Evolutionary conservation across 1,284 basidiomycete genomes (phyloP), one percentile per base, ranked within the genome.

Genomic region (Naganishia albida): DNA sequence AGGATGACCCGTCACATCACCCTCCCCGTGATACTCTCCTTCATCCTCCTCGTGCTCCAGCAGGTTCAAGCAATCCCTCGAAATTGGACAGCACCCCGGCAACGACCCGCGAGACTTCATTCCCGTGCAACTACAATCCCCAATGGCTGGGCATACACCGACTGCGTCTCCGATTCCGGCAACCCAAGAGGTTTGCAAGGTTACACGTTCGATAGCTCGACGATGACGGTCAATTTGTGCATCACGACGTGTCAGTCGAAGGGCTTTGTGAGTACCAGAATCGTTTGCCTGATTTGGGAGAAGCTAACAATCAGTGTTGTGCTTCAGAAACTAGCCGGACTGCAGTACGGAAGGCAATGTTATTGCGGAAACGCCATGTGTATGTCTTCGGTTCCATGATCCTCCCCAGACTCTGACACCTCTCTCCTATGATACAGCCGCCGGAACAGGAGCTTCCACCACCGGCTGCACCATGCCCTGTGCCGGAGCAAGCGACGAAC

Each of bases 401-500:
- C 38, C 23, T 20, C 23, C 16, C n/a, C 49, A 23, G 23, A 10
- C 25, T 20, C 52, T 18, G 50, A 12, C n/a, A 15, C 15, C 6
- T n/a, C 12, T 7, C 13, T 46, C 0, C 12, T 26, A 30, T 34
- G 20, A 23, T 12, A 2, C 57, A 56, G 63, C 53, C 28, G 50
- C 39, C 7, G 60, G 50, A 42, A 13, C 50, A 2, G 49, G 51
- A 23, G 40, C 49, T 20, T 40, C 46, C 3, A 64, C 63, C 8
- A 54, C 63, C 16, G 65, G 62, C 34, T 67, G 68, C 63, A 25
- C 20, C 26, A 48, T 56, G 46, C 51, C 55, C 1, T 70, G 67
- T 44, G 48, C 34, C 6, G 67, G 69, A n/a, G 66, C 66, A 15
- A 63, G 44, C 18, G 28, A 39, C 34, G 57, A 65, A 40, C 49